Percentiles rank a stretch among this genome's conserved stretches.
phyloP scores from a whole-genome alignment of 257 asterid species.

The Scutellaria baicalensis region DNA sequence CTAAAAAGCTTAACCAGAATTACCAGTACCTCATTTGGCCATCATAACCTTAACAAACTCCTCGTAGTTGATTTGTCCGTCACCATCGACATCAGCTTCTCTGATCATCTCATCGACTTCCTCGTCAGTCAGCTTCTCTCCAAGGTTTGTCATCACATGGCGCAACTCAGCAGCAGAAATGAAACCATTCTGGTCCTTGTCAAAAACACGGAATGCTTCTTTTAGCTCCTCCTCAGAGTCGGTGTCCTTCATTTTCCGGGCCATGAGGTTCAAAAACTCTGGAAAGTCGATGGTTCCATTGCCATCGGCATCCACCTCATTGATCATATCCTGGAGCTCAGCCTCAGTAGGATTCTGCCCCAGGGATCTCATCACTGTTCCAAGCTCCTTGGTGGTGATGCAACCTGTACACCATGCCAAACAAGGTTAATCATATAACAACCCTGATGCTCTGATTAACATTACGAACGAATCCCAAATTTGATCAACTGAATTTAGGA shows the following conservation, averaged over 20 bases:
- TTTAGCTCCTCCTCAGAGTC: constrained; percentile 77
- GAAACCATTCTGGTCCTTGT: constrained; percentile 73
- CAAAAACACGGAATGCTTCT: constrained; percentile 67
- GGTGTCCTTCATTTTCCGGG: constrained; percentile 66
- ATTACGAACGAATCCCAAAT: background rate
- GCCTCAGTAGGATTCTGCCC: constrained; percentile 78
- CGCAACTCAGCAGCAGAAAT: constrained; percentile 71
- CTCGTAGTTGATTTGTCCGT: constrained; percentile 65
- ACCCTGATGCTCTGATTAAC: no score
- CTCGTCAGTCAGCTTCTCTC: constrained; percentile 70
- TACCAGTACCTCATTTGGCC: constrained; percentile 44
- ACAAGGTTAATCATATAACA: background rate
- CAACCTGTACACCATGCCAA: constrained; percentile 30
- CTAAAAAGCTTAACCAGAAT: background rate
- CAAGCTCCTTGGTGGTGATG: constrained; percentile 72
- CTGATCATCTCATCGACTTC: constrained; percentile 75
- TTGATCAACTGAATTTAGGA: background rate
- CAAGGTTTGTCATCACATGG: constrained; percentile 69
- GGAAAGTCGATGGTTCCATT: constrained; percentile 73
- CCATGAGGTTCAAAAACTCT: constrained; percentile 70
- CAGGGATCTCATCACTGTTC: constrained; percentile 65
- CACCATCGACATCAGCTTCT: constrained; percentile 72
- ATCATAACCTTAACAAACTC: constrained; percentile 76
- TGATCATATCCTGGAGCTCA: constrained; percentile 70
- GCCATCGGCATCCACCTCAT: constrained; percentile 75